Evolutionary conservation across 202 grass and related monocot genomes (phyloP).

Genomic region (Setaria italica): DNA sequence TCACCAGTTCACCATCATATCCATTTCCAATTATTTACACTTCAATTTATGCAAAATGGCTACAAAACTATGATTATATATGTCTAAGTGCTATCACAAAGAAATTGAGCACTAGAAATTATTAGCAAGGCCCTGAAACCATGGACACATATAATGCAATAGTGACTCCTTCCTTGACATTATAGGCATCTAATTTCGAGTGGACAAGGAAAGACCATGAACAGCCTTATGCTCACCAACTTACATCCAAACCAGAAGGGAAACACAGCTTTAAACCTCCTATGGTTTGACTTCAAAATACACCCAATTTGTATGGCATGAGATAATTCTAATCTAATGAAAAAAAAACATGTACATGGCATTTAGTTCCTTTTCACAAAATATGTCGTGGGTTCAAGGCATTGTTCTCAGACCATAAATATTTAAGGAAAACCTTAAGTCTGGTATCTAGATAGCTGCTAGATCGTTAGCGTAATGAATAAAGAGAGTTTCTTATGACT

Average conservation of each 20-base stretch:
- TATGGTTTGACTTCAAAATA: constrained; percentile 6
- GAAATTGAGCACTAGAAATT: constrained; percentile 9
- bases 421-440: not conserved
- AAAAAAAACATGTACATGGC: not conserved
- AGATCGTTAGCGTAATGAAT: constrained; percentile 5
- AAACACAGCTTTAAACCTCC: not conserved
- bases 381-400: not conserved
- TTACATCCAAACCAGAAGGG: constrained; percentile 11
- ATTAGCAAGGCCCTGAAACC: not conserved
- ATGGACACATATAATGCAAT: constrained; percentile 10
- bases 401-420: constrained; percentile 22
- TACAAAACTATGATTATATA: constrained; percentile 3
- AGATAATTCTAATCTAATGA: constrained; percentile 4
- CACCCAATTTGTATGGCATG: not conserved
- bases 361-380: constrained; percentile 6
- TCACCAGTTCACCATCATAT: not conserved
- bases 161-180: not conserved
- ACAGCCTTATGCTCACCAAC: not conserved
- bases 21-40: constrained; percentile 16
- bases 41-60: not conserved
- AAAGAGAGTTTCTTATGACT: constrained; percentile 11
- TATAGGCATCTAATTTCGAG: not conserved
- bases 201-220: not conserved
- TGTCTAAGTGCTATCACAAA: not conserved
- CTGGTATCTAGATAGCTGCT: constrained; percentile 8